Evolutionary conservation across 352 stramenopile genomes (phyloP).

Genomic region (Phytophthora quininea): DNA sequence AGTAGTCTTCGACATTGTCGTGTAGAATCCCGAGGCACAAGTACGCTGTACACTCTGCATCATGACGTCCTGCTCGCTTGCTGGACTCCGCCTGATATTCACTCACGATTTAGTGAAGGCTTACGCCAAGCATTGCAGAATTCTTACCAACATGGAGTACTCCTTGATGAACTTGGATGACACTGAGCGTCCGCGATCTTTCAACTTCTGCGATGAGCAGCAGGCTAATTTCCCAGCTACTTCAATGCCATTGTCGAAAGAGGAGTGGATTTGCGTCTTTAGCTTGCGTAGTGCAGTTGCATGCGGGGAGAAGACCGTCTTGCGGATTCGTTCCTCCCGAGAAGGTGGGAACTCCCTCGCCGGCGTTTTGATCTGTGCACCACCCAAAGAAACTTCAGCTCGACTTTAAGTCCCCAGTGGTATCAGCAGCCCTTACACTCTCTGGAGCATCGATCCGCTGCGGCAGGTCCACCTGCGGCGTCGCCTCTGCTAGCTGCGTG

Average conservation of each 20-base stretch:
- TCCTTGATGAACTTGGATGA: conserved; percentile 83
- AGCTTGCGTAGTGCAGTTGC: conserved; percentile 59
- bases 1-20: conserved; percentile 88
- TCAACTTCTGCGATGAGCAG: conserved; percentile 69
- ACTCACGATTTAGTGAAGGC: no score
- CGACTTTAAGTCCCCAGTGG: conserved; percentile 1
- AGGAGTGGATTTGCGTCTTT: conserved; percentile 45
- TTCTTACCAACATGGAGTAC: conserved; percentile 67
- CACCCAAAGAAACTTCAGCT: neutral
- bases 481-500: conserved; percentile 78
- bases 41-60: conserved; percentile 85
- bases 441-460: conserved; percentile 79
- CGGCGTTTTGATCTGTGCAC: conserved; percentile 78
- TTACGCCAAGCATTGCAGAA: no score
- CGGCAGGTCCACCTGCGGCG: conserved; percentile 79
- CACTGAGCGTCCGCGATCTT: conserved; percentile 62
- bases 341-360: conserved; percentile 47
- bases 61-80: conserved; percentile 80
- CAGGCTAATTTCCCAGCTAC: conserved; percentile 54
- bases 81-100: conserved; percentile 66
- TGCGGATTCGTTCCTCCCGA: conserved; percentile 72
- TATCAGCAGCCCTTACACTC: conserved; percentile 35
- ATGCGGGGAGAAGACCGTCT: conserved; percentile 75
- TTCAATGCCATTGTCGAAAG: conserved; percentile 55
- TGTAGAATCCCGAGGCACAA: conserved; percentile 87